These are phyloP conservation scores for Aureobasidium sp. DNA, from an alignment of 2,329 filamentous ascomycete species.

Conservation along the genomic window DNA sequence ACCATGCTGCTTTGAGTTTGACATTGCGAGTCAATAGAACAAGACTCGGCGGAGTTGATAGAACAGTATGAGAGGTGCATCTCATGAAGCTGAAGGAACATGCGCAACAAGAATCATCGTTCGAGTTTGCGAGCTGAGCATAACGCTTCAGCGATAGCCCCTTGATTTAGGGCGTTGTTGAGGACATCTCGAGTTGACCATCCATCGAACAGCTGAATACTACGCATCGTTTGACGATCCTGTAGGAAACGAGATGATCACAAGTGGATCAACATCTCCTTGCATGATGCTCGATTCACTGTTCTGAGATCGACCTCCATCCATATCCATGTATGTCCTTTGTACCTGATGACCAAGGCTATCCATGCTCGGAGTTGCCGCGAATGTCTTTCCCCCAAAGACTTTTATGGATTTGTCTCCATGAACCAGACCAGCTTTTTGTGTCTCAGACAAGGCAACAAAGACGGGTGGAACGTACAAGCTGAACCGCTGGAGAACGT, in stretches of 20 bases:
- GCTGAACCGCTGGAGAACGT: background rate
- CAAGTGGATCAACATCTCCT: background rate
- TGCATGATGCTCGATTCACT: background rate
- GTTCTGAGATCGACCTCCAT: background rate
- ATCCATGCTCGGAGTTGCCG: background rate
- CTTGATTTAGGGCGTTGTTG: background rate
- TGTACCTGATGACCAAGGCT: conserved; percentile 2
- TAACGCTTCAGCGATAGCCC: background rate
- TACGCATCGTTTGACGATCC: background rate
- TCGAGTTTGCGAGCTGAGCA: background rate
- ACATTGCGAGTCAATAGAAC: background rate
- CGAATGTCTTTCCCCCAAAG: background rate
- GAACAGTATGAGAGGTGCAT: background rate
- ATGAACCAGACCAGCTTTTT: background rate
- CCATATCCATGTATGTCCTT: background rate
- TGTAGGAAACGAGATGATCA: background rate
- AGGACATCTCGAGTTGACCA: background rate
- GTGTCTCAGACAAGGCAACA: background rate
- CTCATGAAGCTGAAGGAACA: background rate
- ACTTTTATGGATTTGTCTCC: background rate
- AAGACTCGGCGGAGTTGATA: background rate
- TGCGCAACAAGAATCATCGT: background rate
- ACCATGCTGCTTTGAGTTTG: background rate
- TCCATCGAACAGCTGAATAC: background rate
- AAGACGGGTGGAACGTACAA: background rate